Conservation (phyloP, 495 filamentous ascomycete species). For the Pseudomonodictys pantanalensis region DNA sequence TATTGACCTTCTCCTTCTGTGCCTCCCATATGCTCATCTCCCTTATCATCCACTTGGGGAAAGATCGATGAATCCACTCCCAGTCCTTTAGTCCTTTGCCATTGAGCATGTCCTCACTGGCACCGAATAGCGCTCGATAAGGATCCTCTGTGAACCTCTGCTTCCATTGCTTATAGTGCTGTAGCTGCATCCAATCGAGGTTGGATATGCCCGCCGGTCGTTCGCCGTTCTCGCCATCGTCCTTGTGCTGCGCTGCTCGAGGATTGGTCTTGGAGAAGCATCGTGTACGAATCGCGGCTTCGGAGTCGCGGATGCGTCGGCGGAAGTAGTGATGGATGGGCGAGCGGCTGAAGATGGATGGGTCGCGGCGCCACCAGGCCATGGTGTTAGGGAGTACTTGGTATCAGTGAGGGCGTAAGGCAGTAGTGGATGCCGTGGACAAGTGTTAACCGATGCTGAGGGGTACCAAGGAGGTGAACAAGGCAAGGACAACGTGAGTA, state of each 20-base stretch:
- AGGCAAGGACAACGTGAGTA: no score
- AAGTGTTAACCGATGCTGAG: neutral
- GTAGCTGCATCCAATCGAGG: conserved; percentile 7
- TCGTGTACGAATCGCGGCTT: conserved; percentile 9
- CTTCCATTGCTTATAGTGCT: conserved; percentile 13
- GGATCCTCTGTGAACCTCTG: conserved; percentile 8
- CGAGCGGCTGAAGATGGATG: conserved; percentile 12
- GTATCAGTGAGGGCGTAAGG: no score
- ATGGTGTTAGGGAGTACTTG: neutral
- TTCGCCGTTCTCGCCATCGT: conserved; percentile 1
- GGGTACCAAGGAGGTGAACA: no score
- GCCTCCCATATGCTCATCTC: neutral
- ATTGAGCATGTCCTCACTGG: conserved; percentile 6
- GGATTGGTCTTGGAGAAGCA: conserved; percentile 19
- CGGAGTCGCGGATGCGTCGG: conserved; percentile 1
- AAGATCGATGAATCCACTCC: neutral
- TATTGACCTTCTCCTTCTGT: neutral
- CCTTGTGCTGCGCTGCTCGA: conserved; percentile 5
- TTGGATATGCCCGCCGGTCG: conserved; percentile 5
- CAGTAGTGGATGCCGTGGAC: no score
- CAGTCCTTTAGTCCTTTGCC: conserved; percentile 10
- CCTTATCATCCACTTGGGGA: conserved; percentile 6
- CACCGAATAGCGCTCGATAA: conserved; percentile 17
- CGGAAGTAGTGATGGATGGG: conserved; percentile 7
- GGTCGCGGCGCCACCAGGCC: conserved; percentile 20